Conservation (phyloP, 202 grass and related monocot genomes). For the Carex sylvatica region DNA sequence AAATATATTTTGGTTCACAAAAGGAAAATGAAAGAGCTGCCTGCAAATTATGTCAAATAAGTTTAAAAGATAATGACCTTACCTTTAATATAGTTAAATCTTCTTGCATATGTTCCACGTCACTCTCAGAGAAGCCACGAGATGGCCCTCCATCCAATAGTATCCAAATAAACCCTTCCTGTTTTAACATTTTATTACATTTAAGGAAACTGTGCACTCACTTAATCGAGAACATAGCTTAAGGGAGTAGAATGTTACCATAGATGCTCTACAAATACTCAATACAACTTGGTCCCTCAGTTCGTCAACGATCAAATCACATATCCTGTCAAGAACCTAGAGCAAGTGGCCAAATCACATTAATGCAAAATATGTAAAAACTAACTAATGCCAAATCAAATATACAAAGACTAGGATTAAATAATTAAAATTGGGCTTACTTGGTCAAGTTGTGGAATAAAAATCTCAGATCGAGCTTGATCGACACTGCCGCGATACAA, state of each 20-base stretch:
- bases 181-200: conserved; percentile 31
- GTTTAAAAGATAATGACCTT: conserved; percentile 21
- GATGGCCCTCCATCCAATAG: conserved; percentile 87
- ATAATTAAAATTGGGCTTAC: conserved; percentile 42
- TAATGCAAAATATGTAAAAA: conserved; percentile 24
- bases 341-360: conserved; percentile 29
- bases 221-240: conserved; percentile 7
- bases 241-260: conserved; percentile 47
- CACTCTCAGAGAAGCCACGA: conserved; percentile 67
- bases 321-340: conserved; percentile 81
- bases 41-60: conserved; percentile 15
- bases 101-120: conserved; percentile 69
- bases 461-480: conserved; percentile 63
- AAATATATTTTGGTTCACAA: conserved; percentile 23
- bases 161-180: conserved; percentile 85
- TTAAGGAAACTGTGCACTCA: conserved; percentile 26
- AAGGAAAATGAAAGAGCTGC: conserved; percentile 6
- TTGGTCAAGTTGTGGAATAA: conserved; percentile 67
- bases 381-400: not conserved
- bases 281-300: conserved; percentile 83
- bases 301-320: conserved; percentile 72
- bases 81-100: conserved; percentile 84
- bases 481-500: conserved; percentile 66
- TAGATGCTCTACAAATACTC: conserved; percentile 73
- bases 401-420: conserved; percentile 9